These are phyloP conservation scores for Plasmodium relictum DNA, from an alignment of 169 alveolate genomes.

Conservation along the genomic window DNA sequence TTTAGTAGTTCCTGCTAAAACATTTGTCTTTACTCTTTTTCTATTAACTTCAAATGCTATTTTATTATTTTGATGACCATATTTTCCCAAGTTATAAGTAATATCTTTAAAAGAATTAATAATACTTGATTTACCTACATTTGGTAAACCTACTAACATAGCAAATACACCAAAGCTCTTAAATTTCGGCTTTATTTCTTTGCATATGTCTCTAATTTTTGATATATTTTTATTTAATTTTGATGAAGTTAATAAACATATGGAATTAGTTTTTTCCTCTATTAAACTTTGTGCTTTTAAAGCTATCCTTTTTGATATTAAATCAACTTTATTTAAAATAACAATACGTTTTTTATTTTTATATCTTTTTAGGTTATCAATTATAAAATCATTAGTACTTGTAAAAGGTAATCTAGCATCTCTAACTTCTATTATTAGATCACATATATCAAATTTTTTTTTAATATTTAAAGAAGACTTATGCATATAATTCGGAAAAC, in stretches of 20 bases:
- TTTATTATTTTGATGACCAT: slow-evolving; percentile 60
- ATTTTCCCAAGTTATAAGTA: slow-evolving; percentile 56
- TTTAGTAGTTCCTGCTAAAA: slow-evolving; percentile 73
- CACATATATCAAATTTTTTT: slow-evolving; percentile 67
- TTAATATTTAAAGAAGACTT: slow-evolving; percentile 62
- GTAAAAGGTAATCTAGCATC: slow-evolving; percentile 84
- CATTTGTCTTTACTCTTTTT: slow-evolving; percentile 50
- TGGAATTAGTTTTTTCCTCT: slow-evolving; percentile 57
- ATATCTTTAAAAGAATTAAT: slow-evolving; percentile 88
- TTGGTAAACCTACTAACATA: slow-evolving; percentile 96
- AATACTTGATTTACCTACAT: slow-evolving; percentile 98
- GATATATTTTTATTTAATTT: slow-evolving; percentile 62
- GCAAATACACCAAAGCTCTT: slow-evolving; percentile 60
- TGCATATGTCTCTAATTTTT: slow-evolving; percentile 70
- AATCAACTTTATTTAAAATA: slow-evolving; percentile 79
- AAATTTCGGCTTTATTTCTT: slow-evolving; percentile 74
- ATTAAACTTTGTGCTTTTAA: slow-evolving; percentile 58
- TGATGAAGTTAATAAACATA: slow-evolving; percentile 66
- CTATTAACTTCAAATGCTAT: slow-evolving; percentile 72
- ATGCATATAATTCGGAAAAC: slow-evolving; percentile 77
- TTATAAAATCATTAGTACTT: slow-evolving; percentile 75
- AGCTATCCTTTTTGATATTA: slow-evolving; percentile 64
- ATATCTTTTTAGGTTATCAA: slow-evolving; percentile 21
- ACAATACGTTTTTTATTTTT: slow-evolving; percentile 65
- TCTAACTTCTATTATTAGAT: slow-evolving; percentile 75